Percentiles rank a stretch among this genome's conserved stretches.
These are phyloP conservation scores for Bacterosira constricta DNA, from an alignment of 108 stramenopile genomes.

Conservation along the genomic window DNA sequence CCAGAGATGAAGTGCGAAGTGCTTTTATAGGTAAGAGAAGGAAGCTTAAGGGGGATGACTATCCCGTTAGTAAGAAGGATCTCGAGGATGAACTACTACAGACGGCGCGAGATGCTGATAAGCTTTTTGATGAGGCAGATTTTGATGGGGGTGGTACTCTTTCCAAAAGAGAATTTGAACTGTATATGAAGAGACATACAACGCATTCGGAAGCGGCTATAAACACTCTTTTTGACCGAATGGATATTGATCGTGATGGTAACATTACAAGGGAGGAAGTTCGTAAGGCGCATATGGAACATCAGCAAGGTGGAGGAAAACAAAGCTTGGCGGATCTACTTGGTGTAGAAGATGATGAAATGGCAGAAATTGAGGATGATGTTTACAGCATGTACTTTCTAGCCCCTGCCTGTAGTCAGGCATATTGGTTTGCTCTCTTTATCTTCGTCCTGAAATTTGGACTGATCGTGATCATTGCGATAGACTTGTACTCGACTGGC, in stretches of 20 bases:
- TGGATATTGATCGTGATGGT: constrained; percentile 20
- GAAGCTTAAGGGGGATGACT: constrained; percentile 3
- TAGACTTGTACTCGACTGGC: constrained; percentile 30
- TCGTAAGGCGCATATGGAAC: constrained; percentile 8
- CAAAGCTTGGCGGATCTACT: constrained; percentile 1
- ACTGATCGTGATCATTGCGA: constrained; percentile 43
- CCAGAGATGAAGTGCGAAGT: constrained; percentile 21
- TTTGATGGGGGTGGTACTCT: background rate
- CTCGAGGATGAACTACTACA: constrained; percentile 3
- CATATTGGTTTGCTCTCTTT: constrained; percentile 45
- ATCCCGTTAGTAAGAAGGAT: background rate
- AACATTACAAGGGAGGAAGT: constrained; percentile 16
- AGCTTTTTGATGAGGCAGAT: constrained; percentile 21
- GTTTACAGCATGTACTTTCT: constrained; percentile 66
- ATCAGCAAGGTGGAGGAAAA: background rate
- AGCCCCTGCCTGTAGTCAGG: constrained; percentile 17
- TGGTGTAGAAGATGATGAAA: constrained; percentile 33
- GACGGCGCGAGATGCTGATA: constrained; percentile 7
- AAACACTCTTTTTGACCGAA: constrained; percentile 4
- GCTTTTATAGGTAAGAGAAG: constrained; percentile 14
- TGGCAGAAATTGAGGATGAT: constrained; percentile 51
- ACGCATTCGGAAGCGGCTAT: constrained; percentile 15
- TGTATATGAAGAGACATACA: constrained; percentile 20
- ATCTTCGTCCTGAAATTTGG: constrained; percentile 44
- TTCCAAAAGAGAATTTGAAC: constrained; percentile 8